Percentiles rank a stretch among this genome's conserved stretches.
phyloP scores from a whole-genome alignment of 2,329 filamentous ascomycete genomes.

The Camptophora hylomeconis region DNA sequence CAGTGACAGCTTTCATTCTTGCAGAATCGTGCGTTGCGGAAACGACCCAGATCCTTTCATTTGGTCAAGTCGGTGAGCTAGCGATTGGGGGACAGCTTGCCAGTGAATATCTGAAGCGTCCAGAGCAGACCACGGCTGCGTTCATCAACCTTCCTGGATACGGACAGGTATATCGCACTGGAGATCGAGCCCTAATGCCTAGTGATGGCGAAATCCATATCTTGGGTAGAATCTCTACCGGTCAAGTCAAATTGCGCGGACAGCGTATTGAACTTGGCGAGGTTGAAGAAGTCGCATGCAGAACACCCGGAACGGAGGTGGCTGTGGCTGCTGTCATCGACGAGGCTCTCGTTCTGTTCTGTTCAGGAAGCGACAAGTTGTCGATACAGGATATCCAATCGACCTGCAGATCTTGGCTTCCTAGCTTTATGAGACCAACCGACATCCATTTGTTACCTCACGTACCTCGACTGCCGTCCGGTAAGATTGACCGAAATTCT shows the following conservation, averaged over 20 bases:
- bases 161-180: slow-evolving; percentile 68
- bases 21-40: slow-evolving; percentile 29
- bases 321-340: slow-evolving; percentile 55
- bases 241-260: slow-evolving; percentile 76
- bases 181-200: slow-evolving; percentile 63
- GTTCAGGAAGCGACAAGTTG: slow-evolving; percentile 38
- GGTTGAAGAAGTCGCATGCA: slow-evolving; percentile 56
- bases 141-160: slow-evolving; percentile 55
- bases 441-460: slow-evolving; percentile 50
- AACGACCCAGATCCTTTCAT: slow-evolving; percentile 42
- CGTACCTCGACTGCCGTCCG: slow-evolving; percentile 67
- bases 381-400: slow-evolving; percentile 36
- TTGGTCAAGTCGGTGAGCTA: slow-evolving; percentile 63
- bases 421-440: slow-evolving; percentile 68
- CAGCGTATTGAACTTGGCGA: slow-evolving; percentile 74
- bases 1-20: slow-evolving; percentile 65
- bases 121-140: slow-evolving; percentile 56
- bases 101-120: slow-evolving; percentile 66
- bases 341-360: slow-evolving; percentile 62
- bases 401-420: slow-evolving; percentile 62
- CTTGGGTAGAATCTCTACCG: slow-evolving; percentile 62
- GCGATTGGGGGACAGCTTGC: slow-evolving; percentile 77
- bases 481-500: slow-evolving; percentile 63
- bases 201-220: slow-evolving; percentile 64
- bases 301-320: slow-evolving; percentile 48